A percentile compares a stretch with the other conserved stretches of the same genome.
Conservation (phyloP, 2,329 filamentous ascomycete species). For the Fusarium dlaminii region DNA sequence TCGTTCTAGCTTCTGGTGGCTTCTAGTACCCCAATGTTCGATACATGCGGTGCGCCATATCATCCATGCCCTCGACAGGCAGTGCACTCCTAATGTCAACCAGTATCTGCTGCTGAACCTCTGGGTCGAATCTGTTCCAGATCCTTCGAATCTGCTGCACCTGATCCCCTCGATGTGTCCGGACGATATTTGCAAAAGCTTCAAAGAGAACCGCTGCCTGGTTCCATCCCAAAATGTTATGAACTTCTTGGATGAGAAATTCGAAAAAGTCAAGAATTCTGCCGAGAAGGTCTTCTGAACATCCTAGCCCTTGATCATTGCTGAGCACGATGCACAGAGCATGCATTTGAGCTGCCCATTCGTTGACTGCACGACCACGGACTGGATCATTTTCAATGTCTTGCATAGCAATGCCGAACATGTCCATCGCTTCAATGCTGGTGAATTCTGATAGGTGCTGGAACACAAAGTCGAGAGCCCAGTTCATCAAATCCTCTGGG, state of each 20-base stretch:
- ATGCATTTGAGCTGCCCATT: constrained; percentile 30
- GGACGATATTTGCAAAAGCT: constrained; percentile 38
- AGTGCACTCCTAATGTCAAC: constrained; percentile 26
- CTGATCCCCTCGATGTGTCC: constrained; percentile 2
- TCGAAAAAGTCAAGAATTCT: constrained; percentile 40
- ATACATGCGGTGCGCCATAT: constrained; percentile 35
- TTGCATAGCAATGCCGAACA: constrained; percentile 24
- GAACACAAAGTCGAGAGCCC: constrained; percentile 33
- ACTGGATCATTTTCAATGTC: constrained; percentile 11
- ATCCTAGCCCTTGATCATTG: constrained; percentile 41
- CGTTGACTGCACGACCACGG: not conserved
- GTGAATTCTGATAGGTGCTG: constrained; percentile 23
- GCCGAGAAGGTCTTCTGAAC: constrained; percentile 38
- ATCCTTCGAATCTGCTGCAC: constrained; percentile 25
- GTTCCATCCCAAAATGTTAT: constrained; percentile 17
- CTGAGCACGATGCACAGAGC: constrained; percentile 43
- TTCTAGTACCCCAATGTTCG: constrained; percentile 25
- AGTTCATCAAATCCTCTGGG: constrained; percentile 8
- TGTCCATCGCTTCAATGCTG: constrained; percentile 18
- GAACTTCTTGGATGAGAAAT: constrained; percentile 33
- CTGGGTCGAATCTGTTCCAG: constrained; percentile 37
- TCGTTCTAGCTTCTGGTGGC: not conserved
- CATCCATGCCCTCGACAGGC: constrained; percentile 12
- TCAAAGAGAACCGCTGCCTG: constrained; percentile 33
- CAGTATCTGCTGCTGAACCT: constrained; percentile 31